These are phyloP conservation scores for Theobroma grandiflorum DNA, from an alignment of 441 rosid genomes.

Conservation along the genomic window DNA sequence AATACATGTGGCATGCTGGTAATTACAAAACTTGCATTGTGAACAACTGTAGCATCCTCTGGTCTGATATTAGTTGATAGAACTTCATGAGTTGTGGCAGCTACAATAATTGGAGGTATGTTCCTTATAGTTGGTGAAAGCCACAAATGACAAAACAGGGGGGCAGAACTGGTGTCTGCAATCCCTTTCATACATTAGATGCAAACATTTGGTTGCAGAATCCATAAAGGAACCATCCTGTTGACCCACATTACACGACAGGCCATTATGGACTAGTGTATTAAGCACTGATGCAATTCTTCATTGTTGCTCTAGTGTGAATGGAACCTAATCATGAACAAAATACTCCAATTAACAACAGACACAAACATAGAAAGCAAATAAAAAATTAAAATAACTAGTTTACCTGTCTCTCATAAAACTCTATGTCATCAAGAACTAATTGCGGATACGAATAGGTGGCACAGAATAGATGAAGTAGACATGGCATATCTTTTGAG, in stretches of 20 bases:
- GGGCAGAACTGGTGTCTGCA: conserved; percentile 95
- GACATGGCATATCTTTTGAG: conserved; percentile 76
- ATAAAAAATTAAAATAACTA: conserved; percentile 27
- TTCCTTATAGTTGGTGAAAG: conserved; percentile 85
- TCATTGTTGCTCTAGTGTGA: conserved; percentile 81
- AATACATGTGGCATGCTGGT: conserved; percentile 87
- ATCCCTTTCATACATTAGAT: conserved; percentile 95
- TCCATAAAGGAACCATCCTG: conserved; percentile 79
- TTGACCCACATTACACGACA: conserved; percentile 53
- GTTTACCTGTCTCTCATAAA: conserved; percentile 95
- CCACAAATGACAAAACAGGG: conserved; percentile 86
- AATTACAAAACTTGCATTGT: conserved; percentile 74
- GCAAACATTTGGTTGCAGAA: conserved; percentile 91
- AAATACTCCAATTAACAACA: conserved; percentile 41
- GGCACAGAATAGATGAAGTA: conserved; percentile 94
- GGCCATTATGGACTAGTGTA: conserved; percentile 87
- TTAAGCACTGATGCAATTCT: conserved; percentile 87
- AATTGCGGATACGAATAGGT: conserved; percentile 89
- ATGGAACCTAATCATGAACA: conserved; percentile 76
- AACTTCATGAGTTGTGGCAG: conserved; percentile 91
- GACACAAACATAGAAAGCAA: conserved; percentile 29
- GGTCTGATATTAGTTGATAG: conserved; percentile 53
- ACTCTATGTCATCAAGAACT: conserved; percentile 99
- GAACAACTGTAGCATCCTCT: conserved; percentile 56
- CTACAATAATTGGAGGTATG: conserved; percentile 88